These are phyloP conservation scores for Ophiocordyceps sinensis DNA, from an alignment of 2,329 filamentous ascomycete genomes.

Conservation along the genomic window DNA sequence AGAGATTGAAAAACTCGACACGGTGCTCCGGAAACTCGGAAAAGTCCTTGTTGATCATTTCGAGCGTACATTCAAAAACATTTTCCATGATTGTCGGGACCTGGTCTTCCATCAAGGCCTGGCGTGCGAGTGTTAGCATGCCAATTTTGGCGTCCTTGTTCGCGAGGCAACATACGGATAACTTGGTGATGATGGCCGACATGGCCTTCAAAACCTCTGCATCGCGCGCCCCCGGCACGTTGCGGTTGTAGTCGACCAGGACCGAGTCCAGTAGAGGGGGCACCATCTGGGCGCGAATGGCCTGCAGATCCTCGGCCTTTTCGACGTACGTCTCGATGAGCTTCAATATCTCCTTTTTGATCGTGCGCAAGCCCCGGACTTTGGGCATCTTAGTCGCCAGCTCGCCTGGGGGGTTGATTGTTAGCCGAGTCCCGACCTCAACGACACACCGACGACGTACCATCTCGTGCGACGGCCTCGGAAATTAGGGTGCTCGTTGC, in stretches of 20 bases:
- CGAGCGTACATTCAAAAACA: constrained; percentile 93
- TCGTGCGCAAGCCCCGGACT: constrained; percentile 85
- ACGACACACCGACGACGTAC: constrained; percentile 25
- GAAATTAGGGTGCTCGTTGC: constrained; percentile 95
- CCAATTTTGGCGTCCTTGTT: background rate
- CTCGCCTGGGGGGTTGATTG: constrained; percentile 39
- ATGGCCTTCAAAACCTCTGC: constrained; percentile 95
- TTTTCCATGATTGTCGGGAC: constrained; percentile 96
- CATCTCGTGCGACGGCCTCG: constrained; percentile 74
- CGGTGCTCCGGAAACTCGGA: constrained; percentile 97
- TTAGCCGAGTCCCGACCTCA: background rate
- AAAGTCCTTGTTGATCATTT: constrained; percentile 99
- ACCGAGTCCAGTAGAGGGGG: constrained; percentile 92
- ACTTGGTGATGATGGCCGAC: constrained; percentile 91
- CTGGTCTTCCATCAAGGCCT: constrained; percentile 96
- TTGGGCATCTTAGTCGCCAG: constrained; percentile 96
- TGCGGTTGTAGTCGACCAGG: constrained; percentile 90
- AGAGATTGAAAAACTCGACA: constrained; percentile 97
- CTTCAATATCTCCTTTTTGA: constrained; percentile 99
- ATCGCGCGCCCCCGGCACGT: constrained; percentile 88
- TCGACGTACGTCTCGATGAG: constrained; percentile 97
- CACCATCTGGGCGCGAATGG: constrained; percentile 86
- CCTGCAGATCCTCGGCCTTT: constrained; percentile 89
- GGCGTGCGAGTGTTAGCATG: constrained; percentile 3
- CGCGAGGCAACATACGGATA: constrained; percentile 58